These are phyloP conservation scores for Lepidopterella palustris DNA, from an alignment of 495 filamentous ascomycete genomes.

Conservation along the genomic window DNA sequence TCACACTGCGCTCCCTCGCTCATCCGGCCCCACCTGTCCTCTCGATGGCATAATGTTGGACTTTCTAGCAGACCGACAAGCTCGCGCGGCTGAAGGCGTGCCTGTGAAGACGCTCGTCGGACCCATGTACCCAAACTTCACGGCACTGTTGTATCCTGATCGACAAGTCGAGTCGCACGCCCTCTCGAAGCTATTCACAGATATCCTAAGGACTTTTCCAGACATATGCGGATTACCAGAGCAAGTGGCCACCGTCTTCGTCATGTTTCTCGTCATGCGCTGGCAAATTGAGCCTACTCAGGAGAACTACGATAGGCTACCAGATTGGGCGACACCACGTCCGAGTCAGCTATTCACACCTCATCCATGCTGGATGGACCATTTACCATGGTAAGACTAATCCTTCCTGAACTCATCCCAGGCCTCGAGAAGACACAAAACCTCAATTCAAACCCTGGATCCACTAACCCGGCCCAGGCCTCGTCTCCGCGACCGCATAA, in stretches of 20 bases:
- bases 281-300: constrained; percentile 71
- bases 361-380: constrained; percentile 74
- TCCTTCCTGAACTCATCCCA: no score
- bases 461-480: constrained; percentile 38
- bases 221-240: constrained; percentile 63
- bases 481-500: constrained; percentile 59
- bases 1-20: constrained; percentile 47
- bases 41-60: constrained; percentile 70
- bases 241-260: constrained; percentile 67
- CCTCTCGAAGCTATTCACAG: constrained; percentile 73
- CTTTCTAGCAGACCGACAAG: constrained; percentile 63
- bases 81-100: constrained; percentile 55
- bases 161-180: constrained; percentile 57
- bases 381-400: constrained; percentile 54
- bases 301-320: constrained; percentile 67
- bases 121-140: constrained; percentile 68
- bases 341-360: constrained; percentile 52
- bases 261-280: constrained; percentile 78
- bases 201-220: constrained; percentile 70
- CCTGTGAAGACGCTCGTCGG: constrained; percentile 57
- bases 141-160: constrained; percentile 64
- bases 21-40: constrained; percentile 59
- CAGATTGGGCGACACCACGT: constrained; percentile 58
- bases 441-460: neutral
- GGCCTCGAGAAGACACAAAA: no score